Percentiles rank a stretch among this genome's conserved stretches.
These are phyloP conservation scores for Cryomyces antarcticus DNA, from an alignment of 495 filamentous ascomycete genomes.

Conservation along the genomic window DNA sequence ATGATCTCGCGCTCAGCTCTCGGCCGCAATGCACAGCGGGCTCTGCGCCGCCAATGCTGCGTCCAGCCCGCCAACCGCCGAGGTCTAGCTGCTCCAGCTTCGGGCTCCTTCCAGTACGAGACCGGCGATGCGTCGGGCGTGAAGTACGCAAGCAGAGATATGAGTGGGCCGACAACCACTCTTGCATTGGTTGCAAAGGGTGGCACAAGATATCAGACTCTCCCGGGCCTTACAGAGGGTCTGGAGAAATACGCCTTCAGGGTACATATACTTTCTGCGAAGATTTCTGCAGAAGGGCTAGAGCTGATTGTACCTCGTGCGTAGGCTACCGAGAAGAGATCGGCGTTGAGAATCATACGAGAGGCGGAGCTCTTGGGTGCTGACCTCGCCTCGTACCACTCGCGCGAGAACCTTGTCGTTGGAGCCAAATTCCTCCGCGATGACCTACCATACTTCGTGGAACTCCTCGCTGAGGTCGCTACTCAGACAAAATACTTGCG, in stretches of 20 bases:
- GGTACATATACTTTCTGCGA: slow-evolving; percentile 31
- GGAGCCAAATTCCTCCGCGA: slow-evolving; percentile 85
- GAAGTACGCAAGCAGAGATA: slow-evolving; percentile 78
- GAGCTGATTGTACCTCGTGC: not conserved
- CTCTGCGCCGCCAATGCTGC: slow-evolving; percentile 44
- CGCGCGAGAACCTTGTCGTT: slow-evolving; percentile 78
- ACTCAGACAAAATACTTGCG: slow-evolving; percentile 54
- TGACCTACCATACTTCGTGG: slow-evolving; percentile 93
- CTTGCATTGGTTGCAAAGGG: slow-evolving; percentile 82
- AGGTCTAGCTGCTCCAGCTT: slow-evolving; percentile 62
- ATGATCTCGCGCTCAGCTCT: slow-evolving; percentile 77
- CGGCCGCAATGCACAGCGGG: slow-evolving; percentile 56
- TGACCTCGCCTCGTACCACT: slow-evolving; percentile 64
- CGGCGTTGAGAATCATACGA: slow-evolving; percentile 75
- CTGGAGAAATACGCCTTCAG: slow-evolving; percentile 92
- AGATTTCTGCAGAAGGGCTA: not conserved
- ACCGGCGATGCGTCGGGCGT: slow-evolving; percentile 65
- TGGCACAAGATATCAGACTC: slow-evolving; percentile 73
- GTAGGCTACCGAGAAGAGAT: slow-evolving; percentile 69
- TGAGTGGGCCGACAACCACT: slow-evolving; percentile 68
- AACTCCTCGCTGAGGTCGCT: slow-evolving; percentile 82
- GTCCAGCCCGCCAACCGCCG: slow-evolving; percentile 39
- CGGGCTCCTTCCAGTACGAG: slow-evolving; percentile 70
- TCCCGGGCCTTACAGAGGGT: slow-evolving; percentile 74
- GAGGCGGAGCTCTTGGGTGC: slow-evolving; percentile 88